phyloP scores from a whole-genome alignment of 345 rosid genomes.

The Euphorbia lathyris region DNA sequence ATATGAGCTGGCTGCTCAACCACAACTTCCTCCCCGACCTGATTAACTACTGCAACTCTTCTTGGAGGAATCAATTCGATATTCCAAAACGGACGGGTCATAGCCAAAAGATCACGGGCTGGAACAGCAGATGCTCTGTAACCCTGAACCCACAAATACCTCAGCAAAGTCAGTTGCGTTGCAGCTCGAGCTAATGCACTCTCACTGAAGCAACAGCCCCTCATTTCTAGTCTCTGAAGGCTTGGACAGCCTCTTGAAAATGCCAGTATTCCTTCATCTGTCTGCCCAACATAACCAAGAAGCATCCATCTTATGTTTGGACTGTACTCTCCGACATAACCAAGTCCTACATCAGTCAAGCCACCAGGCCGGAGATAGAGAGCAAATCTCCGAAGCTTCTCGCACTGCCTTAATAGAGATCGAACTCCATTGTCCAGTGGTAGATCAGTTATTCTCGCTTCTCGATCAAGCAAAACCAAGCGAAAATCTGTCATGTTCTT shows the following conservation, averaged over 20 bases:
- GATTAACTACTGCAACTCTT: conserved; percentile 25
- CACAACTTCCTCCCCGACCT: conserved; percentile 26
- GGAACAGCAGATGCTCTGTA: conserved; percentile 46
- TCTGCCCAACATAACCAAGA: conserved; percentile 73
- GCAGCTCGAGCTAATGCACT: conserved; percentile 66
- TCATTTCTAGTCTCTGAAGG: conserved; percentile 87
- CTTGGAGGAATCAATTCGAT: conserved; percentile 80
- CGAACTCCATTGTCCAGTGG: conserved; percentile 94
- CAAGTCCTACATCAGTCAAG: conserved; percentile 75
- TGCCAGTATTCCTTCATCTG: conserved; percentile 69
- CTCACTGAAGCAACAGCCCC: conserved; percentile 87
- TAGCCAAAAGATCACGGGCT: conserved; percentile 57
- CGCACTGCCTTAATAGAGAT: conserved; percentile 75
- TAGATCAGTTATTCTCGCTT: conserved; percentile 67
- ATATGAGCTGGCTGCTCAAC: conserved; percentile 78
- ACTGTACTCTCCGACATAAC: conserved; percentile 73
- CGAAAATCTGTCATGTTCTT: conserved; percentile 85
- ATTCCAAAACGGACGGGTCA: conserved; percentile 96
- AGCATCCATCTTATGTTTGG: conserved; percentile 90
- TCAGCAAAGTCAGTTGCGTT: conserved; percentile 56
- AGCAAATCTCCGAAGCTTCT: conserved; percentile 72
- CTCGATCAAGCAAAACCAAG: conserved; percentile 74
- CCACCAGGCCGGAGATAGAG: conserved; percentile 80
- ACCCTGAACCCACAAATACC: conserved; percentile 97
- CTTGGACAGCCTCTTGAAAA: conserved; percentile 87